Base-by-base conservation (phyloP, 176 grass and related monocot species). In the Tillandsia fasciculata region DNA sequence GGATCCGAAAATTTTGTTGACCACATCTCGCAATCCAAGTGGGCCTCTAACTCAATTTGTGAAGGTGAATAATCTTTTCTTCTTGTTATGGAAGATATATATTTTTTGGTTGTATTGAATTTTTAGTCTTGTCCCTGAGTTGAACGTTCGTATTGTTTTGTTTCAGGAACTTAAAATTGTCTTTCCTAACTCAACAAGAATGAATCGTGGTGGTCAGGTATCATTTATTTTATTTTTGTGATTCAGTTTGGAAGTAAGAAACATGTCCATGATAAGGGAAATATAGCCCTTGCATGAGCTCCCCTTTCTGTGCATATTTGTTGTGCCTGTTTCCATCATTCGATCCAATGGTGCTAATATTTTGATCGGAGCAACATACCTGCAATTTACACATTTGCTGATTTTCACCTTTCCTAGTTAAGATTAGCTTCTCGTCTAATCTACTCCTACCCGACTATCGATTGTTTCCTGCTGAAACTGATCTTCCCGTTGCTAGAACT, bases 121-220 rank as follows among this genome's bases (percentile, higher is more conserved):
- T 26, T 10, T 42, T 74, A 54, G 9, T 52, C 17, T 53, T 84
- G 17, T 63, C 73, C 12, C 11, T 51, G 42, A 66, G 50, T 66
- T 75, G 50, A 52, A 51, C 61, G 1, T 56, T 42, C 22, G 11
- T 49, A 48, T 48, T 67, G 1, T 48, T 63, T 13, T 63, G 56
- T 50, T 15, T 47, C 49, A 97, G 94, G 89, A 97, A 78, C 77
- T 97, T 48, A 97, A 97, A 77, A 82, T 92, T 12, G 76, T 91
- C 28, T 87, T 91, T 58, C 85, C 92, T 18, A 89, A 91, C 52
- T 86, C 92, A 23, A 73, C 84, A 61, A 81, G 92, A 77, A 91
- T 96, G 83, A 91, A 96, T 70, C 88, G 85, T 78, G 92, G 88
- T 84, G 86, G 85, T 13, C 88, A 96, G 92, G 88, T 96, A 84